Evolutionary conservation across 192 early-diverging fungal genomes (phyloP), one percentile per base, ranked within the genome.

Genomic region (Haplosporangium gracile): DNA sequence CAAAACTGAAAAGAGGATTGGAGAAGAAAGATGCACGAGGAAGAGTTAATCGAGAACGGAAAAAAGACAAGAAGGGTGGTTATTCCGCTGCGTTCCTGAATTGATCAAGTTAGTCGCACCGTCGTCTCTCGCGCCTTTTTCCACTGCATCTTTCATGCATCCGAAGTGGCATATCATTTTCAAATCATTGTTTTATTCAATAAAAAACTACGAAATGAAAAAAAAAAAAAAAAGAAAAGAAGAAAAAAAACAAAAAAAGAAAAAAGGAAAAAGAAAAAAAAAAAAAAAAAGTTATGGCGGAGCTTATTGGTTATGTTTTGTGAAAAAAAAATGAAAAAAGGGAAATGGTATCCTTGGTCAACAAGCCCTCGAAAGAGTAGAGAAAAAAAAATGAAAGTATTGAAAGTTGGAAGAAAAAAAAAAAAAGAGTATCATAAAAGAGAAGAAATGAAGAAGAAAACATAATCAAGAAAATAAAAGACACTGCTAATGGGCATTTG

Each of bases 311-410:
- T 72, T 72, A 24, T 8, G 42, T 47, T 24, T 0, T 51, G 60
- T 32, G 60, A 80, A 77, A 69, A 68, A 80, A 73, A 78, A 74
- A 36, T 47, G 76, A 55, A 78, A 75, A 75, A 84, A 83, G 72
- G 78, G 76, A 76, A 87, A 70, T 75, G 85, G 76, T 79, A 78
- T 82, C 74, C 77, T 73, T 69, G 11, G 72, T 26, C 74, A 55
- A 42, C 81, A 68, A 75, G 76, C 53, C 72, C 82, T 65, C 24
- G 57, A 70, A 42, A 83, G 38, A 57, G 70, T 68, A 71, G 39
- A 38, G 22, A 38, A 68, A 77, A 18, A 20, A 51, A 32, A 71
- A 36, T 39, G 34, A 55, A 55, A 76, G 45, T 22, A 80, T 49
- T 70, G 47, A 69, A 72, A 72, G 76, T 20, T 29, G 16, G 13